phyloP scores from a whole-genome alignment of 768 basidiomycete species.

The Neoboletus brunneissimus region DNA sequence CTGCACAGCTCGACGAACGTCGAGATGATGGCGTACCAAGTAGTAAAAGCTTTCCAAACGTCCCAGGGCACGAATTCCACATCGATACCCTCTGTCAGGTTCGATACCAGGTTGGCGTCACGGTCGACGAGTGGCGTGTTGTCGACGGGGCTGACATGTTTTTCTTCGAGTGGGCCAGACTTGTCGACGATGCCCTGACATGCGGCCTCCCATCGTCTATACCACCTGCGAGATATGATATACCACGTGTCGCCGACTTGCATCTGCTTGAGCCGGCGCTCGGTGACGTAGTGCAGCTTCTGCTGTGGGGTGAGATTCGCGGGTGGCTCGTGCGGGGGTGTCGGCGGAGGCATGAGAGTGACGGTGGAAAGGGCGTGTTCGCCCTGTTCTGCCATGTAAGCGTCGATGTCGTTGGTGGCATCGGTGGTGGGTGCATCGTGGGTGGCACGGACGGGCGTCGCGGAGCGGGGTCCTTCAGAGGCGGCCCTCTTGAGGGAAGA shows the following conservation, averaged over 20 bases:
- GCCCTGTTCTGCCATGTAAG: conserved; percentile 62
- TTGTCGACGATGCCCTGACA: conserved; percentile 69
- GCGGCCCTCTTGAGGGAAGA: conserved; percentile 79
- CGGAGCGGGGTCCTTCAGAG: conserved; percentile 58
- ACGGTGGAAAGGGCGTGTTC: conserved; percentile 30
- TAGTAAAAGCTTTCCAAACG: conserved; percentile 64
- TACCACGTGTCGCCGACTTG: conserved; percentile 74
- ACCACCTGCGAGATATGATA: conserved; percentile 70
- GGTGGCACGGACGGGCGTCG: conserved; percentile 32
- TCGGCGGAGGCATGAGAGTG: conserved; percentile 26
- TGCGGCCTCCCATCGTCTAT: conserved; percentile 70
- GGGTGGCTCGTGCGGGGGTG: conserved; percentile 23
- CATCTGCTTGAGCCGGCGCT: conserved; percentile 48
- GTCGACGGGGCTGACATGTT: conserved; percentile 70
- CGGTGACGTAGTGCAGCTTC: conserved; percentile 51
- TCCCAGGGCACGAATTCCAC: conserved; percentile 72
- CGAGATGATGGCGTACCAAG: conserved; percentile 45
- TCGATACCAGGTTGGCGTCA: conserved; percentile 42
- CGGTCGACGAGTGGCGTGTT: conserved; percentile 64
- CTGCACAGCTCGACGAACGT: not conserved
- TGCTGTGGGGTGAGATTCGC: conserved; percentile 37
- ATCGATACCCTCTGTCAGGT: conserved; percentile 60
- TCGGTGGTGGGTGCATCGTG: conserved; percentile 12
- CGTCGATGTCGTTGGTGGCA: conserved; percentile 57
- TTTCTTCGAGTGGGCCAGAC: conserved; percentile 57